phyloP scores from a whole-genome alignment of 345 rosid genomes.

The Bruguiera parviflora region DNA sequence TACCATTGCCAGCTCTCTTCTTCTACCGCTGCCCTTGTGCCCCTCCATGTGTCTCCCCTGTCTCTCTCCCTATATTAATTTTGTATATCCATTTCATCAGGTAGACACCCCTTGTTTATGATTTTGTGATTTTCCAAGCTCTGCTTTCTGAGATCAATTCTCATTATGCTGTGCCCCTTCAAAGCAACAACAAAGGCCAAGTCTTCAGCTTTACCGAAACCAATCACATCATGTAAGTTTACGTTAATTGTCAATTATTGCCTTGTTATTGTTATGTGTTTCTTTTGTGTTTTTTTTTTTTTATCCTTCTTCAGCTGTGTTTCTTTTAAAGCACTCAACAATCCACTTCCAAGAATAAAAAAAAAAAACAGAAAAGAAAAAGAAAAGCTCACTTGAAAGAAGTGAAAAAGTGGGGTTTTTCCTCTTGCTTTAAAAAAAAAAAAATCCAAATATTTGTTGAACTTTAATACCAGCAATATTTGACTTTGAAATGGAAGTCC shows the following conservation, averaged over 20 bases:
- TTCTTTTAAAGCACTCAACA: background rate
- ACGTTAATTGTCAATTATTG: background rate
- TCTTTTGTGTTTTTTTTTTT: too few relatives aligned
- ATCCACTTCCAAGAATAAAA: background rate
- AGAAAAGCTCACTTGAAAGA: too few relatives aligned
- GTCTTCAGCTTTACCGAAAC: too few relatives aligned
- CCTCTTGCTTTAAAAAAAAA: too few relatives aligned
- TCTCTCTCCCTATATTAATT: constrained; percentile 2
- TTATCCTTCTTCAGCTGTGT: background rate
- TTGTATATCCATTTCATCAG: background rate
- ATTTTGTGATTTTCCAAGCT: too few relatives aligned
- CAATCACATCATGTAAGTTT: background rate
- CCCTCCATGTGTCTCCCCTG: too few relatives aligned
- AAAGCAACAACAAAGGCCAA: too few relatives aligned
- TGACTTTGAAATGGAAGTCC: background rate
- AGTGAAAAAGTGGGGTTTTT: too few relatives aligned
- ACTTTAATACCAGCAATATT: background rate
- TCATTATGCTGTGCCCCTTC: background rate
- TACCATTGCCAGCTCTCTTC: too few relatives aligned
- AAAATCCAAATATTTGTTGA: background rate
- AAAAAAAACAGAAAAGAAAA: background rate
- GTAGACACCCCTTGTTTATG: background rate
- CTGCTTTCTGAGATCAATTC: too few relatives aligned
- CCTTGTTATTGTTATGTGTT: background rate
- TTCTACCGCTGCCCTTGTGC: too few relatives aligned